Evolutionary conservation across 2,329 filamentous ascomycete genomes (phyloP), one percentile per base, ranked within the genome.

Genomic region (Trichophyton mentagrophytes): DNA sequence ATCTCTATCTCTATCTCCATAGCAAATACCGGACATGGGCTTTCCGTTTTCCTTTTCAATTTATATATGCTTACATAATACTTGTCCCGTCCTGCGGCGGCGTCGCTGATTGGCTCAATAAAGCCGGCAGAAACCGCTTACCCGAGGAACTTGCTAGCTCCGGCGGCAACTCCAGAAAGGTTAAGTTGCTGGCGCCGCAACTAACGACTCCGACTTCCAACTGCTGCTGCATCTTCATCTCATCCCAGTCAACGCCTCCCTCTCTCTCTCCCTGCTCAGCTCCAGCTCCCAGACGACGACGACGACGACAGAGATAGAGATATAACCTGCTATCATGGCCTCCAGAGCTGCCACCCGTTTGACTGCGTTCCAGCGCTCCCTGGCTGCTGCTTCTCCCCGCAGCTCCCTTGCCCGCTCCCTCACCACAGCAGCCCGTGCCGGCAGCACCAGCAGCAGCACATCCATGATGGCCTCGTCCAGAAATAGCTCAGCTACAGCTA

Each of bases 381-480:
- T 66, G 74, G 68, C 72, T 72, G 67, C 71, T 75, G 51, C 51
- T 66, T 70, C 69, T 66, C 62, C 62, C 5, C 61, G 67, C 8
- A 66, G 56, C 56, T 8, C 40, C 56, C 36, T 58, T 42, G 20
- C 40, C 46, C 44, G 27, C 44, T 59, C 40, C 25, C 57, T 46
- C 27, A 30, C 57, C 44, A 36, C 57, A 27, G 51, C 42, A 9
- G 47, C 55, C 36, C 59, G 57, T 42, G 11, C 49, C 59, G n/a
- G 49, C 22, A 22, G 15, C 59, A 55, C 30, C 15, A 25, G 9
- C 44, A 25, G 15, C 46, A 51, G 42, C 46, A 22, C 20, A 17
- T 36, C 44, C 40, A 38, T 44, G 40, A 51, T 57, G 42, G 38
- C 55, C 15, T 62, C 62, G 25, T 61, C 62, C n/a, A 59, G 55